Evolutionary conservation across 148 eudicot genomes (phyloP).

Genomic region (Rhododendron ferrugineum): DNA sequence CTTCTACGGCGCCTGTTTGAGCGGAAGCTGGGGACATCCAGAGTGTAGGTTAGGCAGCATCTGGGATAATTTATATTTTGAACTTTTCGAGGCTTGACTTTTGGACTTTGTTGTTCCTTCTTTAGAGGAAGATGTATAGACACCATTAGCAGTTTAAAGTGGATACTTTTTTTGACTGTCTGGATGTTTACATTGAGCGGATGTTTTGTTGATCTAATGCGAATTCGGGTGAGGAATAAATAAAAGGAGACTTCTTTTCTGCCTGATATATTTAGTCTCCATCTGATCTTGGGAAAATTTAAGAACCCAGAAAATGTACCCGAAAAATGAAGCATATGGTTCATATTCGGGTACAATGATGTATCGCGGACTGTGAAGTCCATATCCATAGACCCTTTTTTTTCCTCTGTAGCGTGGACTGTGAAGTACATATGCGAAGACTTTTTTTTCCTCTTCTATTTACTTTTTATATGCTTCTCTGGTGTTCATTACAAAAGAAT

Average conservation of each 20-base stretch:
- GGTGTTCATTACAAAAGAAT: neutral
- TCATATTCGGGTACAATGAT: neutral
- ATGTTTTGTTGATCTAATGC: neutral
- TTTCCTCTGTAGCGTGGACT: neutral
- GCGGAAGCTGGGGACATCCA: conserved; percentile 54
- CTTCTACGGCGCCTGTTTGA: conserved; percentile 75
- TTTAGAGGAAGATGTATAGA: neutral
- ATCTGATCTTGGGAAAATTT: neutral
- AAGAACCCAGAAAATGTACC: neutral
- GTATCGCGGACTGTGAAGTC: neutral
- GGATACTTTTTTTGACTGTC: neutral
- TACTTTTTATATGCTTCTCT: neutral
- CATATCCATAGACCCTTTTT: neutral
- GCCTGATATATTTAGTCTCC: neutral
- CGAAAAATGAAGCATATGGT: neutral
- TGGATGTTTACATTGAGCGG: neutral
- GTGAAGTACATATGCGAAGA: neutral
- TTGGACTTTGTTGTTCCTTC: neutral
- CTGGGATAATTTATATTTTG: neutral
- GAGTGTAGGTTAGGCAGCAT: conserved; percentile 36
- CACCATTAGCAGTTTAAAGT: neutral
- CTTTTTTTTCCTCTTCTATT: neutral
- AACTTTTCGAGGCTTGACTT: neutral
- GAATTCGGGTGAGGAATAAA: neutral
- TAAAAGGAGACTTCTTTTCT: neutral